A percentile compares a stretch with the other conserved stretches of the same genome.
Conservation (phyloP, 177 flowering plant genomes). For the Vitis hybrid region DNA sequence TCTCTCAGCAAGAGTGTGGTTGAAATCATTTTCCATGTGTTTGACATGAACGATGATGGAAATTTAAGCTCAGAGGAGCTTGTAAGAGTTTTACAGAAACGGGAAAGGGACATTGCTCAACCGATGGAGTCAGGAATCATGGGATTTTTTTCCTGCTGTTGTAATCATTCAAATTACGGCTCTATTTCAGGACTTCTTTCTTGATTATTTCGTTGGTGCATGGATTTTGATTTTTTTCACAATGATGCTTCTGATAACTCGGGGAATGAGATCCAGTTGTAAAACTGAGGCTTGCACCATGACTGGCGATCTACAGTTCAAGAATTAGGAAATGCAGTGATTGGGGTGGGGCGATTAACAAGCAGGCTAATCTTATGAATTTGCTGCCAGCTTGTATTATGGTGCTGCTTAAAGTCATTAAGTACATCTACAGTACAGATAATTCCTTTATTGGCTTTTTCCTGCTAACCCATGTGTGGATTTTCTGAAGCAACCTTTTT, state of each 20-base stretch:
- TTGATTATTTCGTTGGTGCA: constrained; percentile 13
- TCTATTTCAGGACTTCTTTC: constrained; percentile 22
- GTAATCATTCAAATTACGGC: constrained; percentile 34
- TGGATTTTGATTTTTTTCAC: not conserved
- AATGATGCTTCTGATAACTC: not conserved
- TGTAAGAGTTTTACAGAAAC: constrained; percentile 61
- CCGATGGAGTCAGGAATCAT: constrained; percentile 49
- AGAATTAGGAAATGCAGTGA: not conserved
- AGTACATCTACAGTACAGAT: not conserved
- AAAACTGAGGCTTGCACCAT: not conserved
- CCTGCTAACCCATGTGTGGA: not conserved
- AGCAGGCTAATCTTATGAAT: not conserved
- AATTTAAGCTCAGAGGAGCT: constrained; percentile 73
- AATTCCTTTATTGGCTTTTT: not conserved
- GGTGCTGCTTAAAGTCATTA: not conserved
- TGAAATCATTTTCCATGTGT: constrained; percentile 75
- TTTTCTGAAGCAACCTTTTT: not conserved
- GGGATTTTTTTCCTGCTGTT: constrained; percentile 56
- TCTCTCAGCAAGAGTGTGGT: constrained; percentile 57
- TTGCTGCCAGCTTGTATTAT: not conserved
- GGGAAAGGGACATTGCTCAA: constrained; percentile 55
- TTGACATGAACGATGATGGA: constrained; percentile 77
- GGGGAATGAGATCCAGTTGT: not conserved
- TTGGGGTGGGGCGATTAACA: no score
- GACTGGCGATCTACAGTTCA: not conserved